Base-by-base conservation (phyloP, 139 green algal genomes). In the Picochlorum sp. region DNA sequence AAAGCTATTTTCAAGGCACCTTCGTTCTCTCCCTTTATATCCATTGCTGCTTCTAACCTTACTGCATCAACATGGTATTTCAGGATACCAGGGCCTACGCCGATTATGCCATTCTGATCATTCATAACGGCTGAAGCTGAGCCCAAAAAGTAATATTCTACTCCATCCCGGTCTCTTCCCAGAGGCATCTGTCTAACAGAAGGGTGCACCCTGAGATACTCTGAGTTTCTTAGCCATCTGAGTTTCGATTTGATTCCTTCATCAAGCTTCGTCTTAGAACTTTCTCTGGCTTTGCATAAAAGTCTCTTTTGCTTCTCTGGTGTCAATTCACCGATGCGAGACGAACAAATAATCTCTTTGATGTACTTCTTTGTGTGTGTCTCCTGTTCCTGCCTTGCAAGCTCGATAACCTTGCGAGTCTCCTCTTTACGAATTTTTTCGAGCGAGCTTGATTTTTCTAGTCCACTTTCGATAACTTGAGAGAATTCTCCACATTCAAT, bases 131-230 rank as follows among this genome's bases (percentile, higher is more conserved):
- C 18, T n/a, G 44, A n/a, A 53, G 22, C 7, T 7, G 18, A 33
- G 26, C 28, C 22, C 13, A 81, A 61, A 36, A 65, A 35, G 39
- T 63, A 72, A 32, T 57, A 60, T n/a, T 36, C 14, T 3, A 35
- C 20, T 3, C 70, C 71, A 7, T 74, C 52, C 1, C 74, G 50
- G 47, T 80, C 72, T n/a, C 30, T 3, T 24, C 70, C 70, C 40
- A 78, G 49, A 2, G 41, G 33, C 20, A 58, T 12, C 22, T 16
- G 55, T 10, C 65, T 51, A n/a, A 76, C 55, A 10, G 36, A 33
- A 20, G 33, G 26, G 39, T 47, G n/a, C n/a, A n/a, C n/a, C n/a
- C n/a, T n/a, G n/a, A n/a, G n/a, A n/a, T n/a, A n/a, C n/a, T 47
- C 18, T n/a, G 20, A n/a, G 10, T n/a, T 26, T 47, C 18, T 47